phyloP scores from a whole-genome alignment of 768 basidiomycete species.

The Macrolepiota dolichaula region DNA sequence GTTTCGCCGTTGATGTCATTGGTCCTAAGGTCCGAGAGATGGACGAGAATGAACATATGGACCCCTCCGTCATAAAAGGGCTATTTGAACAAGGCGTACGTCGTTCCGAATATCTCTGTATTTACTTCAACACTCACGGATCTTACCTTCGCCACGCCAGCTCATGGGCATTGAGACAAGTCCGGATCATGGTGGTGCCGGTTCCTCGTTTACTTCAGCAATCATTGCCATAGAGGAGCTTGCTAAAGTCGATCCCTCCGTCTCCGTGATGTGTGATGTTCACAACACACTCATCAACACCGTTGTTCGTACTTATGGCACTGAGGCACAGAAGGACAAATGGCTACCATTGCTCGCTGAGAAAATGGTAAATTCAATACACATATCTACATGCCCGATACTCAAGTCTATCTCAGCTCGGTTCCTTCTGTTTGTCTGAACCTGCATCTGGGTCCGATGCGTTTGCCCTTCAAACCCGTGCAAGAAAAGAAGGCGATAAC shows the following conservation, averaged over 20 bases:
- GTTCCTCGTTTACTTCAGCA: conserved; percentile 89
- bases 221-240: conserved; percentile 98
- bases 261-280: conserved; percentile 95
- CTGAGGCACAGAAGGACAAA: conserved; percentile 78
- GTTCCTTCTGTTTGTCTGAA: conserved; percentile 95
- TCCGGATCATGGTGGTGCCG: conserved; percentile 80
- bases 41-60: conserved; percentile 98
- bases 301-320: conserved; percentile 83
- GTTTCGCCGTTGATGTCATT: conserved; percentile 88
- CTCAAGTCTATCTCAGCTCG: conserved; percentile 53
- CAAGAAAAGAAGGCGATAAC: conserved; percentile 79
- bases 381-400: neutral
- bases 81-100: conserved; percentile 94
- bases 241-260: conserved; percentile 92
- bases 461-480: conserved; percentile 92
- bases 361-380: conserved; percentile 51
- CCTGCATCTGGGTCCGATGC: conserved; percentile 93
- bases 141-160: conserved; percentile 47
- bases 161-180: conserved; percentile 97
- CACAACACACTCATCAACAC: conserved; percentile 99
- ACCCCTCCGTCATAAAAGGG: conserved; percentile 78
- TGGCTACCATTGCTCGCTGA: conserved; percentile 84
- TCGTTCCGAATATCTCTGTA: conserved; percentile 8
- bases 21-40: conserved; percentile 92
- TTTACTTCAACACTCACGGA: conserved; percentile 6